A percentile compares a stretch with the other conserved stretches of the same genome.
phyloP scores from a whole-genome alignment of 2,329 filamentous ascomycete genomes.

The Exophiala aquamarina region DNA sequence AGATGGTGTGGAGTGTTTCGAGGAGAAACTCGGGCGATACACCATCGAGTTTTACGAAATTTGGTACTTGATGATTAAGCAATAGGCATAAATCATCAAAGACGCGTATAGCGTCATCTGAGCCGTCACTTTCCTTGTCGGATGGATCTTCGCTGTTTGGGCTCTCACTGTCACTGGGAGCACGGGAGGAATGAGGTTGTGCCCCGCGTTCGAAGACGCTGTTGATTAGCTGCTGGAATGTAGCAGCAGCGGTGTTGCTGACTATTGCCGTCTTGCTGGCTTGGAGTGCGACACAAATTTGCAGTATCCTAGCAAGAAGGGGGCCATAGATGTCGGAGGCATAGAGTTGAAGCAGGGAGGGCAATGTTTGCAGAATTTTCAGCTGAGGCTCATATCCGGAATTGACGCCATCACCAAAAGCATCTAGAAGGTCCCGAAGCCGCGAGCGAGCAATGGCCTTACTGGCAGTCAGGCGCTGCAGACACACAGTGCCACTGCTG shows the following conservation, averaged over 20 bases:
- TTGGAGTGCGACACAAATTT: slow-evolving; percentile 89
- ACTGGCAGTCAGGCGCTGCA: slow-evolving; percentile 84
- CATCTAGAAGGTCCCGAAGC: slow-evolving; percentile 82
- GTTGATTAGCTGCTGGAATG: slow-evolving; percentile 88
- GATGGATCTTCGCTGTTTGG: slow-evolving; percentile 8
- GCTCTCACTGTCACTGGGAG: slow-evolving; percentile 8
- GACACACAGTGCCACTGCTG: slow-evolving; percentile 79
- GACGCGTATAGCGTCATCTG: slow-evolving; percentile 51
- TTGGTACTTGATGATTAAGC: slow-evolving; percentile 78
- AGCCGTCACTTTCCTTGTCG: slow-evolving; percentile 18
- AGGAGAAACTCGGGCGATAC: slow-evolving; percentile 81
- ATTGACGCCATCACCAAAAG: slow-evolving; percentile 76
- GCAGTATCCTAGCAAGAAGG: slow-evolving; percentile 75
- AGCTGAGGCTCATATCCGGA: slow-evolving; percentile 84
- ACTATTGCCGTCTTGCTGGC: slow-evolving; percentile 90
- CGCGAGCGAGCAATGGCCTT: slow-evolving; percentile 75
- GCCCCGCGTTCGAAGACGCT: slow-evolving; percentile 87
- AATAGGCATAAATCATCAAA: slow-evolving; percentile 88
- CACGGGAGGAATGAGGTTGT: not conserved
- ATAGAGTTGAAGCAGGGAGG: slow-evolving; percentile 88
- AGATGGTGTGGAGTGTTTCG: slow-evolving; percentile 86
- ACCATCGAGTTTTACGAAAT: slow-evolving; percentile 76
- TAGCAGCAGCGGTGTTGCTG: slow-evolving; percentile 94
- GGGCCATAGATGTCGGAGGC: slow-evolving; percentile 76
- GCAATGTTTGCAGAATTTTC: slow-evolving; percentile 90